Evolutionary conservation across 495 filamentous ascomycete species (phyloP).

Genomic region (Friedmanniomyces simplex): DNA sequence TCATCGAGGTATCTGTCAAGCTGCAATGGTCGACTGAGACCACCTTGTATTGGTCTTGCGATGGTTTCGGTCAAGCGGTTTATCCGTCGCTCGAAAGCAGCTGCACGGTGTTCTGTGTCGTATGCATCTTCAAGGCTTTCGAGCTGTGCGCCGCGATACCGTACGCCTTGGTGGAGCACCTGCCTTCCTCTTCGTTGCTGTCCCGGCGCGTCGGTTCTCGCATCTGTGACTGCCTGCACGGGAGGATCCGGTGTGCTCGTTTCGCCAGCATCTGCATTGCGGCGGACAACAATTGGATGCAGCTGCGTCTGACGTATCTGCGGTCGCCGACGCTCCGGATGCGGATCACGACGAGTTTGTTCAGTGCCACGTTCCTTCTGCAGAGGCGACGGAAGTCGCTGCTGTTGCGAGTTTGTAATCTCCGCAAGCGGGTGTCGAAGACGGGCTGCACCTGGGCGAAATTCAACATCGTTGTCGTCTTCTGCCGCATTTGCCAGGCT

Average conservation of each 20-base stretch:
- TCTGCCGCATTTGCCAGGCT: neutral
- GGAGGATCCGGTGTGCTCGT: neutral
- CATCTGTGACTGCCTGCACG: neutral
- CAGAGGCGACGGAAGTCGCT: conserved; percentile 1
- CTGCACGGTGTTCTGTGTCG: conserved; percentile 16
- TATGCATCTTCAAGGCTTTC: conserved; percentile 27
- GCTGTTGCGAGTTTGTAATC: conserved; percentile 1
- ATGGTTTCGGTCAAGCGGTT: conserved; percentile 18
- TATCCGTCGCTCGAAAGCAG: conserved; percentile 25
- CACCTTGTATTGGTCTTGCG: neutral
- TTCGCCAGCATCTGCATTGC: neutral
- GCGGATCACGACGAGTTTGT: neutral
- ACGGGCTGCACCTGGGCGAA: neutral
- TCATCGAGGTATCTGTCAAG: conserved; percentile 2
- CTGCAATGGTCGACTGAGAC: neutral
- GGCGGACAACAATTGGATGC: neutral
- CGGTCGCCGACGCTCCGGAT: neutral
- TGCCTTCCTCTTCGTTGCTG: neutral
- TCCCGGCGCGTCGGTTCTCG: neutral
- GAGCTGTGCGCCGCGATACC: conserved; percentile 23
- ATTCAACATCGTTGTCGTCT: neutral
- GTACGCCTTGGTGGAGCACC: neutral
- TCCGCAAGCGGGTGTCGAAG: neutral
- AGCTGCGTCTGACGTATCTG: neutral
- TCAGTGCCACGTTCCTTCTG: neutral